Evolutionary conservation across 2,329 filamentous ascomycete species (phyloP).

Genomic region (Penicillium sp.): DNA sequence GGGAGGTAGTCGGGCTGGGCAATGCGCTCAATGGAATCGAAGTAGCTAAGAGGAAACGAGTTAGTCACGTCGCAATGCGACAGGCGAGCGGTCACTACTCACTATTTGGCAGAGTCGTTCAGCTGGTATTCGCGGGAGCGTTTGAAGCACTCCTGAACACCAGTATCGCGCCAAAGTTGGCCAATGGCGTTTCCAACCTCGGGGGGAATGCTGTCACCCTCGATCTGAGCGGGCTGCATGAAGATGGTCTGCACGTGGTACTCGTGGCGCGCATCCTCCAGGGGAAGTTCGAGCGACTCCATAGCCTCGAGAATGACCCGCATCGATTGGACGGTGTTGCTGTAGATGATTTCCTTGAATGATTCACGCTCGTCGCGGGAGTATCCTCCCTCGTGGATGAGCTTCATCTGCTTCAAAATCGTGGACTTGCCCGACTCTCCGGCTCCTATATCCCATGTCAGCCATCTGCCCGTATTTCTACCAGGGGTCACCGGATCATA

Average conservation of each 20-base stretch:
- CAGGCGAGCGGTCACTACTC: slow-evolving; percentile 43
- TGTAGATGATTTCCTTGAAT: slow-evolving; percentile 72
- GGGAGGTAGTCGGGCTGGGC: slow-evolving; percentile 89
- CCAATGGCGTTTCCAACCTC: slow-evolving; percentile 93
- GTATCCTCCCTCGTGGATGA: slow-evolving; percentile 98
- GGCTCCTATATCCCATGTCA: slow-evolving; percentile 62
- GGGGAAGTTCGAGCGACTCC: slow-evolving; percentile 70
- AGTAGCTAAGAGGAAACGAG: slow-evolving; percentile 68
- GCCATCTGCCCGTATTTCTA: slow-evolving; percentile 15
- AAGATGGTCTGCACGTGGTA: slow-evolving; percentile 98
- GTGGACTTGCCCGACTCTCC: slow-evolving; percentile 97
- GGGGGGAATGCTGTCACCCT: slow-evolving; percentile 89
- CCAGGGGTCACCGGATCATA: slow-evolving; percentile 50
- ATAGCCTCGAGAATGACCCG: slow-evolving; percentile 69
- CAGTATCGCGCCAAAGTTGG: slow-evolving; percentile 86
- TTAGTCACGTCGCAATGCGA: slow-evolving; percentile 10
- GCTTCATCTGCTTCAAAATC: slow-evolving; percentile 97
- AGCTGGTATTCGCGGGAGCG: slow-evolving; percentile 93
- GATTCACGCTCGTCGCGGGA: slow-evolving; percentile 80
- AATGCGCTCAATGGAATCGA: slow-evolving; percentile 90
- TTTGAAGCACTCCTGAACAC: slow-evolving; percentile 94
- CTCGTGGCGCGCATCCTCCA: slow-evolving; percentile 89
- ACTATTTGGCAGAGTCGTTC: slow-evolving; percentile 97
- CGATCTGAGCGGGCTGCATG: slow-evolving; percentile 96
- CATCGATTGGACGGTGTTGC: slow-evolving; percentile 70